These are phyloP conservation scores for Salix dunnii DNA, from an alignment of 345 rosid genomes.

Conservation along the genomic window DNA sequence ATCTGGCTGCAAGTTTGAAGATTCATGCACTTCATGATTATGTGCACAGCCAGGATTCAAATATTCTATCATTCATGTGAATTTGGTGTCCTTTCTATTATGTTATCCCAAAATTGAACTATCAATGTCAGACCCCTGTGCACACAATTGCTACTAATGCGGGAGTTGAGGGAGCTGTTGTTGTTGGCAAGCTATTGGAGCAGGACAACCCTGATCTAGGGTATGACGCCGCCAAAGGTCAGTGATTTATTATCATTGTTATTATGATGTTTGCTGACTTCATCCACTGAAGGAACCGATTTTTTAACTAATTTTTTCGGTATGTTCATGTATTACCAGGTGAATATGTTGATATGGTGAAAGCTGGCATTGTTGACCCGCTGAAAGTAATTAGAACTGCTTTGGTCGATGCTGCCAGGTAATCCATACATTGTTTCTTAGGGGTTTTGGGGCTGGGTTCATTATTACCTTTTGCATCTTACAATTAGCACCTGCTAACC, in stretches of 20 bases:
- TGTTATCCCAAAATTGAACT: neutral
- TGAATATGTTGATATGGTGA: conserved; percentile 92
- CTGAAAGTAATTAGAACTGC: conserved; percentile 95
- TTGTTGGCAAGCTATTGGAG: conserved; percentile 89
- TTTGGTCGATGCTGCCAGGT: conserved; percentile 94
- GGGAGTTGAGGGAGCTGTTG: conserved; percentile 94
- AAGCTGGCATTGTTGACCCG: conserved; percentile 89
- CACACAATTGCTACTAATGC: conserved; percentile 82
- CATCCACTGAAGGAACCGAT: neutral
- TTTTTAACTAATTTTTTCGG: neutral
- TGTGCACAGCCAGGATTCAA: neutral
- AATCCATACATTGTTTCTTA: neutral
- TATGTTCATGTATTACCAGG: conserved; percentile 35
- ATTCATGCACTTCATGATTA: neutral
- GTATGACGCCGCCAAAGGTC: conserved; percentile 96
- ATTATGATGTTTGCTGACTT: neutral
- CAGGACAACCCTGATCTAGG: conserved; percentile 83
- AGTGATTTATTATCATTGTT: conserved; percentile 1
- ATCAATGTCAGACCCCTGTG: conserved; percentile 61
- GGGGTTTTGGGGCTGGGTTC: neutral
- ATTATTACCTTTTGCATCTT: neutral
- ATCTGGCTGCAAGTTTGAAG: neutral
- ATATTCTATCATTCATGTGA: neutral
- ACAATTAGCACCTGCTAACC: neutral
- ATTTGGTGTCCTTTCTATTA: neutral